Evolutionary conservation across 2,329 filamentous ascomycete genomes (phyloP).

Genomic region (Aurifilum marmelostoma): DNA sequence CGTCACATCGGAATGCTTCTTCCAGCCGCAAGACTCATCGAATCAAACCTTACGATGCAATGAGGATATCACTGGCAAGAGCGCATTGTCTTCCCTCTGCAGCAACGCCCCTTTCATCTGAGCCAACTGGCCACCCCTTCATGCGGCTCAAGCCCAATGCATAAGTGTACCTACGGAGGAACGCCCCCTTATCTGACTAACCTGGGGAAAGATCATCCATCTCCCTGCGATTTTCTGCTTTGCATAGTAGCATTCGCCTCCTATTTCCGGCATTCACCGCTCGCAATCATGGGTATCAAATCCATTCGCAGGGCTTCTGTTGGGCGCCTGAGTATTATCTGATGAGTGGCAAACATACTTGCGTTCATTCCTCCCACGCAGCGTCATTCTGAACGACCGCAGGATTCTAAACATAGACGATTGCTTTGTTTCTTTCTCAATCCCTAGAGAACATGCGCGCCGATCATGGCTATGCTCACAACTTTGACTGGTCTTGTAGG

Average conservation of each 20-base stretch:
- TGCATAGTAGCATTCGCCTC: constrained; percentile 1
- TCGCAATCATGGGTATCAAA: not conserved
- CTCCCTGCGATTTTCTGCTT: constrained; percentile 1
- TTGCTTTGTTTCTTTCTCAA: not conserved
- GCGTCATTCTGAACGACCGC: not conserved
- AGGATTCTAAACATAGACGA: not conserved
- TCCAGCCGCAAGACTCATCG: not conserved
- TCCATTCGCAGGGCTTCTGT: not conserved
- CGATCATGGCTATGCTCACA: not conserved
- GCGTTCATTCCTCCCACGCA: no score
- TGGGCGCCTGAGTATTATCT: not conserved
- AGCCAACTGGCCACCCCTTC: not conserved
- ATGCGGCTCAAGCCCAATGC: not conserved
- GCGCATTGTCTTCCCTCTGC: not conserved
- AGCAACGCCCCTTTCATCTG: constrained; percentile 4
- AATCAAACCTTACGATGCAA: not conserved
- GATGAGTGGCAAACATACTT: not conserved
- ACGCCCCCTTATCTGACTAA: not conserved
- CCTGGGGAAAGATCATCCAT: constrained; percentile 7
- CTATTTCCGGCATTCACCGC: constrained; percentile 7
- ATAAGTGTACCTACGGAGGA: not conserved
- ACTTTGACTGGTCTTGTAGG: not conserved
- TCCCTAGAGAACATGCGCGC: not conserved
- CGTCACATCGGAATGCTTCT: not conserved
- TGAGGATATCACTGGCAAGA: not conserved